Percentiles rank a stretch among this genome's conserved stretches.
Evolutionary conservation across 2,329 filamentous ascomycete genomes (phyloP).

Genomic region (Fusarium citri): DNA sequence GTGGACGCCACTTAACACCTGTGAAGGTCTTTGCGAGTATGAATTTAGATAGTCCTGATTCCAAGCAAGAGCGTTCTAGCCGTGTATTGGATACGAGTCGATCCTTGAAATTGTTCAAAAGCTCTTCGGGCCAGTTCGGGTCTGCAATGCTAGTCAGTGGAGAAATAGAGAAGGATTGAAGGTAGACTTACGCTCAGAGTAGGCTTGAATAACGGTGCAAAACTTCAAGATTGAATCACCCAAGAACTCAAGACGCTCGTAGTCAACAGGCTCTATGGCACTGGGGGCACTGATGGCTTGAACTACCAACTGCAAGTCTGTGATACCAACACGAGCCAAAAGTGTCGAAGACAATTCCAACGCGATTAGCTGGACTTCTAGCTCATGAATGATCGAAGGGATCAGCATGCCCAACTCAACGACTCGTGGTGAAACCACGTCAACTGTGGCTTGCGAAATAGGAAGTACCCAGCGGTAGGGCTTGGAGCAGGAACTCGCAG

Average conservation of each 20-base stretch:
- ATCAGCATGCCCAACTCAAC: slow-evolving; percentile 70
- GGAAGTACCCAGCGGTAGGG: slow-evolving; percentile 60
- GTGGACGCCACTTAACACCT: slow-evolving; percentile 76
- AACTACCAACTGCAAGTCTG: slow-evolving; percentile 66
- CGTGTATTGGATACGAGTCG: slow-evolving; percentile 78
- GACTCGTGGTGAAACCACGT: slow-evolving; percentile 58
- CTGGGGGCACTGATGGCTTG: slow-evolving; percentile 77
- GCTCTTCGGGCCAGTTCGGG: slow-evolving; percentile 79
- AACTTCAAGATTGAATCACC: slow-evolving; percentile 88
- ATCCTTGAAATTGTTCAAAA: slow-evolving; percentile 76
- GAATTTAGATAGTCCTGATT: slow-evolving; percentile 75
- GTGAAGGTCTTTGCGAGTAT: slow-evolving; percentile 78
- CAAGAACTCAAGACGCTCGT: slow-evolving; percentile 87
- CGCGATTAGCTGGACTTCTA: slow-evolving; percentile 74
- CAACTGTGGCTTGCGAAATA: slow-evolving; percentile 60
- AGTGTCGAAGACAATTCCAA: slow-evolving; percentile 61
- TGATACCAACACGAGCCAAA: slow-evolving; percentile 60
- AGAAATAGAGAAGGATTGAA: rapidly evolving
- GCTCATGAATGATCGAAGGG: slow-evolving; percentile 77
- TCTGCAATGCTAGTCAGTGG: slow-evolving; percentile 55
- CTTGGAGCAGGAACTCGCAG: slow-evolving; percentile 52
- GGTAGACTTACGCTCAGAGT: slow-evolving; percentile 59
- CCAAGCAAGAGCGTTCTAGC: slow-evolving; percentile 73
- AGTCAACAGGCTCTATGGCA: slow-evolving; percentile 72
- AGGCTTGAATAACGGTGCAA: slow-evolving; percentile 73